Evolutionary conservation across 1,284 basidiomycete genomes (phyloP).

Genomic region (Cutaneotrichosporon cavernicola): DNA sequence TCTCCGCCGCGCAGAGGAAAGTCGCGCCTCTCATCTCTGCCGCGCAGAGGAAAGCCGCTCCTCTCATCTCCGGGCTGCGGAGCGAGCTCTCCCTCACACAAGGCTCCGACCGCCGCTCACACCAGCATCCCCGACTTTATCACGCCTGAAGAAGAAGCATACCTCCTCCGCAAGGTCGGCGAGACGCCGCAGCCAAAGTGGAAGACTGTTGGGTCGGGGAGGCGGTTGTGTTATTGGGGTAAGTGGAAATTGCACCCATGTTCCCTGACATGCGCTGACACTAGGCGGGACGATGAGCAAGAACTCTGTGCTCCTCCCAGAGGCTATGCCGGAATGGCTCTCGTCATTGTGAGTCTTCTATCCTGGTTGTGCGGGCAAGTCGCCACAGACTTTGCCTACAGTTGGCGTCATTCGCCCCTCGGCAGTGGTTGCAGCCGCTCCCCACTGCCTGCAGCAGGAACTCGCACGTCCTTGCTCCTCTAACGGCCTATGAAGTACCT

Average conservation of each 20-base stretch:
- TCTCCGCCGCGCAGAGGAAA: too few species aligned
- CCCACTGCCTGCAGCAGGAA: too few species aligned
- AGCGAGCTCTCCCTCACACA: background rate
- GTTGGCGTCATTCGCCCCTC: too few species aligned
- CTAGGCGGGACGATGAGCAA: conserved; percentile 50
- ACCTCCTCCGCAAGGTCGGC: conserved; percentile 71
- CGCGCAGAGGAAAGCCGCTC: background rate
- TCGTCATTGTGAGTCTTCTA: conserved; percentile 38
- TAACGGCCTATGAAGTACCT: too few species aligned
- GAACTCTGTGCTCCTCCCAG: conserved; percentile 46
- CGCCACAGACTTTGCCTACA: too few species aligned
- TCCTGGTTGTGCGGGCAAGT: too few species aligned
- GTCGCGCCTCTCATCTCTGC: background rate
- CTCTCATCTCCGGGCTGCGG: background rate
- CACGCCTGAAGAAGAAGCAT: conserved; percentile 71
- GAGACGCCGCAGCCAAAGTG: conserved; percentile 78
- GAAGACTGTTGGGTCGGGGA: conserved; percentile 71
- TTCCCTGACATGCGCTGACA: background rate
- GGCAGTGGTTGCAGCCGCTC: too few species aligned
- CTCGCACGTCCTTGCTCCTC: background rate
- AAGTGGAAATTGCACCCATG: conserved; percentile 28
- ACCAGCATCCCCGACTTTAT: conserved; percentile 77
- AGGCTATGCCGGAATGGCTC: conserved; percentile 44
- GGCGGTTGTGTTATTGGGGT: conserved; percentile 78
- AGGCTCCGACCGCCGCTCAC: conserved; percentile 9